Percentiles rank a stretch among this genome's conserved stretches.
phyloP scores from a whole-genome alignment of 371 early-diverging fungal species.

The Mortierella polycephala region DNA sequence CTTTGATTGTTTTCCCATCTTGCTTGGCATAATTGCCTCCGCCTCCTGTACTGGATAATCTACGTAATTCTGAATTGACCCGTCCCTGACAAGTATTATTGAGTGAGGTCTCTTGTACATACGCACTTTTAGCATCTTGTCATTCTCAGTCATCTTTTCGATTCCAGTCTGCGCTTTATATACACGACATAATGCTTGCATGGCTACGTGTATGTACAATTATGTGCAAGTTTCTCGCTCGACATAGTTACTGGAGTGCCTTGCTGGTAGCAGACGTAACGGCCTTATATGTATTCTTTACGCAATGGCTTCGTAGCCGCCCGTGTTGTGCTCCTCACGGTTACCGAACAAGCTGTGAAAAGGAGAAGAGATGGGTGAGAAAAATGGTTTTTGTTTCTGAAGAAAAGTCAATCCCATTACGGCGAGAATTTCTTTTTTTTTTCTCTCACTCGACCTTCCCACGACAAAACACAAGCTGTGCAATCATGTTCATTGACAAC shows the following conservation, averaged over 20 bases:
- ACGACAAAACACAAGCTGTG: slow-evolving; percentile 4
- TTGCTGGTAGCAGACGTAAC: background rate
- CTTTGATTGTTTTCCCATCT: too few species aligned
- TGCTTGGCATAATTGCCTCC: too few species aligned
- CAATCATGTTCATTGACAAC: slow-evolving; percentile 22
- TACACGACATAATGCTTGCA: too few species aligned
- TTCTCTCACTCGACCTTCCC: background rate
- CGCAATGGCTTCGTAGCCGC: slow-evolving; percentile 58
- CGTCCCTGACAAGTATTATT: too few species aligned
- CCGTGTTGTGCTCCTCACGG: slow-evolving; percentile 61
- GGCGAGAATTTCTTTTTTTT: background rate
- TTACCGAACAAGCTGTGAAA: slow-evolving; percentile 65
- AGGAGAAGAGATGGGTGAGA: background rate
- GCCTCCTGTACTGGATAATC: too few species aligned
- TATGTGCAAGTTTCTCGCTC: too few species aligned
- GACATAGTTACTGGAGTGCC: background rate
- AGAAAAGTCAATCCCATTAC: background rate
- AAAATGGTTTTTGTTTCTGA: background rate
- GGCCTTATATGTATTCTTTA: slow-evolving; percentile 15
- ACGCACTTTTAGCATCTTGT: too few species aligned
- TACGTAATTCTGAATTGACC: too few species aligned
- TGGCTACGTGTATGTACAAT: too few species aligned
- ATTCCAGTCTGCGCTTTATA: too few species aligned
- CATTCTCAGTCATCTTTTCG: too few species aligned
- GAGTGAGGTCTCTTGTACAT: too few species aligned